Conservation (phyloP, 805 yeast genomes). For the Pichia paraexigua region DNA sequence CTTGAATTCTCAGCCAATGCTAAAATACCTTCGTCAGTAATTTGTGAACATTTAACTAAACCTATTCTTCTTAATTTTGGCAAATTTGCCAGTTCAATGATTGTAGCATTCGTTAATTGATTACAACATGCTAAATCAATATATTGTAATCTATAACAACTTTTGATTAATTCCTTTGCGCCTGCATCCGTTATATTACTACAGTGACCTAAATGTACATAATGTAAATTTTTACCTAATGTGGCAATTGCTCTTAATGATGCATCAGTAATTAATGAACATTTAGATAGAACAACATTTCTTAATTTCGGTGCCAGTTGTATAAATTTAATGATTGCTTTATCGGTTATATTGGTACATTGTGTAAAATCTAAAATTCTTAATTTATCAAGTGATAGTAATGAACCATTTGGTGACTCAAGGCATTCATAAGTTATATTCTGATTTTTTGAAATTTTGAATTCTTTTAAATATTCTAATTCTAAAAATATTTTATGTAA, state of each 20-base stretch:
- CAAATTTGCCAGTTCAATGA: constrained; percentile 65
- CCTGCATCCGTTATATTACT: constrained; percentile 84
- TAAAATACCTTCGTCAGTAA: constrained; percentile 76
- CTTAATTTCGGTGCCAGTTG: constrained; percentile 75
- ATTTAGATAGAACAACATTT: constrained; percentile 83
- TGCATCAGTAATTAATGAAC: constrained; percentile 77
- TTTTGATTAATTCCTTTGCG: constrained; percentile 61
- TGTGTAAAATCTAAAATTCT: constrained; percentile 81
- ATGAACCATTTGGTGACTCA: constrained; percentile 24
- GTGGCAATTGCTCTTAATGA: constrained; percentile 63
- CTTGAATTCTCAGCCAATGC: constrained; percentile 50
- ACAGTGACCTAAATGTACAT: constrained; percentile 92
- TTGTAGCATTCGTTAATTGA: constrained; percentile 76
- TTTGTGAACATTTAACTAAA: constrained; percentile 80
- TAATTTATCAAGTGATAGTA: constrained; percentile 47
- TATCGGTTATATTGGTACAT: constrained; percentile 75
- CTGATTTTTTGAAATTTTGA: constrained; percentile 67
- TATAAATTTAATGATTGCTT: constrained; percentile 64
- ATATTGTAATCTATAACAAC: constrained; percentile 80
- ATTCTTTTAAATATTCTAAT: constrained; percentile 71
- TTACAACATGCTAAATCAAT: constrained; percentile 93
- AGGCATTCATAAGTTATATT: constrained; percentile 65
- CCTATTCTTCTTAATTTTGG: constrained; percentile 87
- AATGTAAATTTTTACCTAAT: constrained; percentile 74
- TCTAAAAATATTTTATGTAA: constrained; percentile 49